Conservation (phyloP, 192 early-diverging fungal genomes). For the Umbelopsis ramanniana region DNA sequence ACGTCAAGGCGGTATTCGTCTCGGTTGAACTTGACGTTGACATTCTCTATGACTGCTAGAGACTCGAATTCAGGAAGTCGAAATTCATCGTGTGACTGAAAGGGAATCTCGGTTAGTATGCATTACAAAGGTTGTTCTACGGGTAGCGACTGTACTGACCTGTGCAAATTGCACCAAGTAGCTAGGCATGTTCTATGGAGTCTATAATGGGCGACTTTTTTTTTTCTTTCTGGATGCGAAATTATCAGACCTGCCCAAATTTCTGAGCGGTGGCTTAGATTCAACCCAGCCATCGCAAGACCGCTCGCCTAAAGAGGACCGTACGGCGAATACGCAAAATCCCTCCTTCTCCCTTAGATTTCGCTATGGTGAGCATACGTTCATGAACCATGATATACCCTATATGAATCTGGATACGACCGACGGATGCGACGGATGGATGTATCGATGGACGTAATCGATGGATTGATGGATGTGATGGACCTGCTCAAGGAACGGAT, state of each 20-base stretch:
- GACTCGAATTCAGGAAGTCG: constrained; percentile 84
- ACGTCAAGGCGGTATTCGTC: constrained; percentile 66
- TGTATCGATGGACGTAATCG: neutral
- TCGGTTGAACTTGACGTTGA: constrained; percentile 66
- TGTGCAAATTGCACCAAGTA: constrained; percentile 80
- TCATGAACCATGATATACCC: neutral
- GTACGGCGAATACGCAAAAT: neutral
- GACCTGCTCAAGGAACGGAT: too few relatives aligned
- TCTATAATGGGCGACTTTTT: neutral
- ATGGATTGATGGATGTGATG: too few relatives aligned
- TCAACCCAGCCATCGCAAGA: neutral
- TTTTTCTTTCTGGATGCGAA: neutral
- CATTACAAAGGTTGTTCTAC: neutral
- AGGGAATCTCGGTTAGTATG: constrained; percentile 8
- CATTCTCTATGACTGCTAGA: constrained; percentile 76
- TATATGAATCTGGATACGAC: constrained; percentile 1
- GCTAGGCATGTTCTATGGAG: constrained; percentile 43
- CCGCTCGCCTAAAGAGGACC: neutral
- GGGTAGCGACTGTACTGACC: constrained; percentile 25
- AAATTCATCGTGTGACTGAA: constrained; percentile 67
- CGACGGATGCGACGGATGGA: constrained; percentile 26
- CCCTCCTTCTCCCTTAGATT: constrained; percentile 24
- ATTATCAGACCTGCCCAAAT: neutral
- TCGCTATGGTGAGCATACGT: constrained; percentile 22
- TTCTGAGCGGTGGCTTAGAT: constrained; percentile 7